phyloP scores from a whole-genome alignment of 2,329 filamentous ascomycete genomes.

The Venturia nashicola region DNA sequence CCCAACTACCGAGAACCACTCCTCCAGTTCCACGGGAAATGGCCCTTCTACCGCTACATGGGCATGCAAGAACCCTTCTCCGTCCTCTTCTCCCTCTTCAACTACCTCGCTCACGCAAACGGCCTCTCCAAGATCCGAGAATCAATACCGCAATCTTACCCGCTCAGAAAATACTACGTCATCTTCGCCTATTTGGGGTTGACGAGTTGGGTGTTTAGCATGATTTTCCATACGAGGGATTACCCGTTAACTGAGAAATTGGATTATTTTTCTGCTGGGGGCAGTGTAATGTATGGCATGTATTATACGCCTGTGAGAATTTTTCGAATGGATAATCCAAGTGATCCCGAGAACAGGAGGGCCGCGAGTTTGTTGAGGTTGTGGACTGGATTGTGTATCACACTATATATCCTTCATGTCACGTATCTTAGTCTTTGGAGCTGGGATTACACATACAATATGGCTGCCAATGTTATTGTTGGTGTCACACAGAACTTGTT shows the following conservation, averaged over 20 bases:
- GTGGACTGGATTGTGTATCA: slow-evolving; percentile 64
- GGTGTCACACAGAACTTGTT: slow-evolving; percentile 71
- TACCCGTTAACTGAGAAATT: slow-evolving; percentile 78
- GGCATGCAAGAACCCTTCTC: slow-evolving; percentile 93
- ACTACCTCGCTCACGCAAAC: slow-evolving; percentile 72
- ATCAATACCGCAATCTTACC: slow-evolving; percentile 58
- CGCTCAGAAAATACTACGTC: slow-evolving; percentile 69
- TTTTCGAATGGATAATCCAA: slow-evolving; percentile 57
- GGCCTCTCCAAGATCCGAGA: slow-evolving; percentile 62
- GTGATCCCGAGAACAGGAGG: slow-evolving; percentile 20
- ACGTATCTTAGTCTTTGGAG: slow-evolving; percentile 71
- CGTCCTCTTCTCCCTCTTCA: slow-evolving; percentile 85
- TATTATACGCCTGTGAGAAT: slow-evolving; percentile 76
- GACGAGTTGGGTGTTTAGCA: slow-evolving; percentile 74
- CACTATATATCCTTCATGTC: slow-evolving; percentile 65
- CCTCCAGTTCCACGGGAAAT: slow-evolving; percentile 96
- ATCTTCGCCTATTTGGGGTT: slow-evolving; percentile 70
- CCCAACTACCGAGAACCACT: slow-evolving; percentile 53
- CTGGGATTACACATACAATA: slow-evolving; percentile 98
- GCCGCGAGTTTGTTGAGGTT: slow-evolving; percentile 46
- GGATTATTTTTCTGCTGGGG: slow-evolving; percentile 92
- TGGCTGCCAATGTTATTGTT: slow-evolving; percentile 80
- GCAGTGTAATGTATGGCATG: slow-evolving; percentile 78
- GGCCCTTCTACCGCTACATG: slow-evolving; percentile 83
- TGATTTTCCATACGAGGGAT: slow-evolving; percentile 87